Conservation (phyloP, 805 yeast species). For the Ogataea philodendri region DNA sequence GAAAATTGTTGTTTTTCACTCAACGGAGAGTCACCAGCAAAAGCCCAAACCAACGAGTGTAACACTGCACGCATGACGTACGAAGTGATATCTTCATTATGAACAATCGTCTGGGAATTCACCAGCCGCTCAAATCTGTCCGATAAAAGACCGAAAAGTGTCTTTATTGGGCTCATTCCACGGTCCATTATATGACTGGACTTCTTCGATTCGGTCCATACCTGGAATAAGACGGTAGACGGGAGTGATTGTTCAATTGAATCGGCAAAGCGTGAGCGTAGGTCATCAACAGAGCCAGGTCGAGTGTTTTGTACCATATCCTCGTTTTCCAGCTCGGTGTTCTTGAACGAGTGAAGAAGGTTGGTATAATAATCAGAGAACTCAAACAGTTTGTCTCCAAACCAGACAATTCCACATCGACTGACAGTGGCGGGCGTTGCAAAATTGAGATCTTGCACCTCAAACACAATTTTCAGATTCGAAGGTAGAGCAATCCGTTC, state of each 20-base stretch:
- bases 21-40: constrained; percentile 53
- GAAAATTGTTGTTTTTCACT: constrained; percentile 41
- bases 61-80: constrained; percentile 37
- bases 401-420: constrained; percentile 87
- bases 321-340: constrained; percentile 11
- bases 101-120: constrained; percentile 23
- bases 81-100: constrained; percentile 27
- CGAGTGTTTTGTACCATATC: constrained; percentile 8
- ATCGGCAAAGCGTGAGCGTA: constrained; percentile 6
- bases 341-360: constrained; percentile 16
- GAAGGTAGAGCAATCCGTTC: constrained; percentile 71
- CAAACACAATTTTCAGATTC: constrained; percentile 69
- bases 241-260: constrained; percentile 13
- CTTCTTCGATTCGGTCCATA: constrained; percentile 29
- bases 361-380: constrained; percentile 12
- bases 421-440: constrained; percentile 92
- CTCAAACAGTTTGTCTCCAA: constrained; percentile 39
- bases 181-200: constrained; percentile 54
- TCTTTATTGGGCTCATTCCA: constrained; percentile 37
- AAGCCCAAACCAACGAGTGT: constrained; percentile 57
- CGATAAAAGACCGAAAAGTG: constrained; percentile 41
- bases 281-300: constrained; percentile 1
- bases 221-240: constrained; percentile 13
- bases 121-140: constrained; percentile 35
- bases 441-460: constrained; percentile 59